Evolutionary conservation across 2,329 filamentous ascomycete genomes (phyloP).

Genomic region (Shiraia sp.): DNA sequence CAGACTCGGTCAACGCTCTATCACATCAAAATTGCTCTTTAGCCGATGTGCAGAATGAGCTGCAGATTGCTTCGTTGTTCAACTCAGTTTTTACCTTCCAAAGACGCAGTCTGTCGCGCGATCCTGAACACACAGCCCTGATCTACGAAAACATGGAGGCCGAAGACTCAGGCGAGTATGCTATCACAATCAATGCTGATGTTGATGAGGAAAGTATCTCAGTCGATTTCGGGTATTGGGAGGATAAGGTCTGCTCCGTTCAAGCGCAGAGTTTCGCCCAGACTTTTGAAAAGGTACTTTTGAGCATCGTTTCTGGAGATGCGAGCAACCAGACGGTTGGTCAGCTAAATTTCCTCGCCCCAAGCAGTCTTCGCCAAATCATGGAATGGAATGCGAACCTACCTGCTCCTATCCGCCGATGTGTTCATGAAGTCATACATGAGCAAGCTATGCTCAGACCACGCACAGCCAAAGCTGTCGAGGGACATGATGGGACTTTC

Average conservation of each 20-base stretch:
- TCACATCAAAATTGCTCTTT: constrained; percentile 55
- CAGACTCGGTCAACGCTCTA: constrained; percentile 52
- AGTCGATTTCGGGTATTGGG: constrained; percentile 39
- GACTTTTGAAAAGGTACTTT: constrained; percentile 34
- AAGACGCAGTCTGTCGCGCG: constrained; percentile 27
- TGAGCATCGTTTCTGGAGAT: constrained; percentile 16
- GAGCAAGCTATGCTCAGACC: constrained; percentile 36
- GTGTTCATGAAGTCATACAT: constrained; percentile 34
- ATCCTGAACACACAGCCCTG: constrained; percentile 30
- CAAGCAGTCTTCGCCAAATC: constrained; percentile 27
- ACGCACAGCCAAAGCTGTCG: constrained; percentile 32
- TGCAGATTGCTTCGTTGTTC: constrained; percentile 40
- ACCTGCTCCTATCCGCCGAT: constrained; percentile 27
- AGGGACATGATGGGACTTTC: constrained; percentile 36
- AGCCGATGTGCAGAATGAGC: constrained; percentile 42
- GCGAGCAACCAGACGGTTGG: constrained; percentile 25
- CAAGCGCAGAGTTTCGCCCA: constrained; percentile 37
- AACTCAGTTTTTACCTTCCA: constrained; percentile 46
- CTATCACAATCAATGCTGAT: constrained; percentile 40
- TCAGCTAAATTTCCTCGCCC: constrained; percentile 28
- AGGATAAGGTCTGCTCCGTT: constrained; percentile 27
- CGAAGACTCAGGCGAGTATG: constrained; percentile 42
- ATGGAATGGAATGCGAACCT: constrained; percentile 34
- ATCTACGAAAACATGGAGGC: constrained; percentile 40
- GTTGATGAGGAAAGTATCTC: constrained; percentile 32